A percentile compares a stretch with the other conserved stretches of the same genome.
phyloP scores from a whole-genome alignment of 768 basidiomycete genomes.

The Pleurotus citrinopileatus region DNA sequence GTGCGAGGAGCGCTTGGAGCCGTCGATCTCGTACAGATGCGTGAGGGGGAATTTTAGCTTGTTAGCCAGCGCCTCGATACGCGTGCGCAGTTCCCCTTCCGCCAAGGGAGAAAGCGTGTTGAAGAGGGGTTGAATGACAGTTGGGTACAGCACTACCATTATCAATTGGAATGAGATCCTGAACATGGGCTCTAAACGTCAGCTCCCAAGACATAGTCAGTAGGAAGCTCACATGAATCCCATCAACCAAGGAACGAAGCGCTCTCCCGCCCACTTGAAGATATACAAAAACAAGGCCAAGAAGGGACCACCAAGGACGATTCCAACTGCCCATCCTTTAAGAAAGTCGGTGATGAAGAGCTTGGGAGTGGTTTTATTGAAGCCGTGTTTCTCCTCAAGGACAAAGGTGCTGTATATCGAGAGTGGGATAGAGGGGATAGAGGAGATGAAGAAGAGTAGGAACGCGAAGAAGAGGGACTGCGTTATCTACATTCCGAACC shows the following conservation, averaged over 20 bases:
- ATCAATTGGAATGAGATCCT: conserved; percentile 81
- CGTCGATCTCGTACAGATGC: conserved; percentile 95
- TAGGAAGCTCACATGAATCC: conserved; percentile 89
- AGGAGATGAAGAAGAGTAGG: conserved; percentile 61
- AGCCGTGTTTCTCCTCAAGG: conserved; percentile 92
- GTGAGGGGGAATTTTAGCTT: conserved; percentile 92
- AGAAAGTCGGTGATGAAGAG: conserved; percentile 79
- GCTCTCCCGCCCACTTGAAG: conserved; percentile 91
- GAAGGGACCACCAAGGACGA: conserved; percentile 80
- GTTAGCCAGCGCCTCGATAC: conserved; percentile 74
- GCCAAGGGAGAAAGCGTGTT: conserved; percentile 92
- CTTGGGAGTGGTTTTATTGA: conserved; percentile 87
- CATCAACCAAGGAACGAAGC: conserved; percentile 94
- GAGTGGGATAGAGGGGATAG: conserved; percentile 71
- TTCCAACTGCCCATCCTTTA: conserved; percentile 73
- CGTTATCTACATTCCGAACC: conserved; percentile 50
- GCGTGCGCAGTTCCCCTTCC: conserved; percentile 68
- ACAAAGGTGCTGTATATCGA: conserved; percentile 88
- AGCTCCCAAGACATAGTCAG: no score
- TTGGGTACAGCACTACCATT: conserved; percentile 83
- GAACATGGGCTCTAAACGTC: conserved; percentile 7
- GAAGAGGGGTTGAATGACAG: conserved; percentile 92
- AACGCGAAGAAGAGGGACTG: conserved; percentile 82
- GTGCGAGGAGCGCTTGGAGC: conserved; percentile 92
- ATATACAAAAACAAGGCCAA: conserved; percentile 84